Evolutionary conservation across 1,284 basidiomycete species (phyloP).

Genomic region (Schizophyllum amplum): DNA sequence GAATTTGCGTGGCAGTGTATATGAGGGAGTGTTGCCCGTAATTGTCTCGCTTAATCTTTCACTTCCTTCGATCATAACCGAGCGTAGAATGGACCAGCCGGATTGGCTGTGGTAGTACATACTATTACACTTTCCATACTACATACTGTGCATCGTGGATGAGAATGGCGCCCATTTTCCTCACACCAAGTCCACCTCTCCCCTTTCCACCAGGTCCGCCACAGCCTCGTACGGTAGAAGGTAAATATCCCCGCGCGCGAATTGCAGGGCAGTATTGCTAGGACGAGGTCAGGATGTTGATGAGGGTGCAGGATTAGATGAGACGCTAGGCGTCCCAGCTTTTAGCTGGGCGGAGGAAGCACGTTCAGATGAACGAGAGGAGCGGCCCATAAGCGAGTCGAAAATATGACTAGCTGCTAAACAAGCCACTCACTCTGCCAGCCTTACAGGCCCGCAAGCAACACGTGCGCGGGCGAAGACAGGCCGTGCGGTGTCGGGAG

Average conservation of each 20-base stretch:
- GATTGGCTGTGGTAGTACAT: no score
- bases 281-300: slow-evolving; percentile 4
- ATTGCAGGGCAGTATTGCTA: slow-evolving; percentile 55
- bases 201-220: slow-evolving; percentile 60
- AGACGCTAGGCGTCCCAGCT: neutral
- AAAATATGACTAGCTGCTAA: neutral
- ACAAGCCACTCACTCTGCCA: slow-evolving; percentile 57
- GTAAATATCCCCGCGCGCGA: slow-evolving; percentile 65
- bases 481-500: slow-evolving; percentile 65
- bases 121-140: no score
- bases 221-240: slow-evolving; percentile 62
- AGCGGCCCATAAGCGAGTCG: neutral
- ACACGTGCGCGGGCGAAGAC: slow-evolving; percentile 75
- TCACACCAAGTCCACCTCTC: slow-evolving; percentile 70
- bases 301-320: neutral
- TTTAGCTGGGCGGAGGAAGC: no score
- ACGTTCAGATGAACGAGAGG: no score
- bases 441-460: slow-evolving; percentile 58
- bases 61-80: no score
- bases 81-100: no score
- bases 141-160: no score
- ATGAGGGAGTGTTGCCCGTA: no score
- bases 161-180: no score
- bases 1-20: no score
- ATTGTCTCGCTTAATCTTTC: no score